Conservation (phyloP, 345 rosid genomes). For the Draba incana region DNA sequence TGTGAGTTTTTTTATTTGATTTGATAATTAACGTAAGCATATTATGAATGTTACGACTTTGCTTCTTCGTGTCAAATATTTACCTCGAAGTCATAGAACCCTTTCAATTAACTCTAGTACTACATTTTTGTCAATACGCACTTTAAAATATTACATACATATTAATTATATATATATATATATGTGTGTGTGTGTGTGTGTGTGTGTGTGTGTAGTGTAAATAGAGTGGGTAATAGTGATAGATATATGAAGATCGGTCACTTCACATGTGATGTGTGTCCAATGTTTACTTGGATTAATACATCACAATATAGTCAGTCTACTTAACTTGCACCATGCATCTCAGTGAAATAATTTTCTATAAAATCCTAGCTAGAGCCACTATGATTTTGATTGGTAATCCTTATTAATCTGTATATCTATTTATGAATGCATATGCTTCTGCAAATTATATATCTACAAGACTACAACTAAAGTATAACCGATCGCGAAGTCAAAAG, state of each 20-base stretch:
- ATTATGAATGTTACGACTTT: slow-evolving; percentile 27
- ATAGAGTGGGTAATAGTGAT: slow-evolving; percentile 1
- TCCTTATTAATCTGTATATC: background rate
- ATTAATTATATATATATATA: slow-evolving; percentile 8
- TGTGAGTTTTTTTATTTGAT: slow-evolving; percentile 24
- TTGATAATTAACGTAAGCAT: slow-evolving; percentile 3
- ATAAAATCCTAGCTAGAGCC: background rate
- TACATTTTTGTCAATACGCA: background rate
- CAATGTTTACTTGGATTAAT: slow-evolving; percentile 7
- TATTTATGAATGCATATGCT: background rate
- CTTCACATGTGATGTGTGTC: slow-evolving; percentile 12
- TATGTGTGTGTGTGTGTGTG: too few relatives aligned
- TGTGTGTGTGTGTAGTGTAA: background rate
- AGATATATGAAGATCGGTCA: background rate
- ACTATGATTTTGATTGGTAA: background rate
- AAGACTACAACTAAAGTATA: background rate
- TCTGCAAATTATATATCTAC: background rate
- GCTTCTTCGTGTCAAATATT: slow-evolving; percentile 32
- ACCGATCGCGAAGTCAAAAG: slow-evolving; percentile 16
- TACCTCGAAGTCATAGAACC: slow-evolving; percentile 2
- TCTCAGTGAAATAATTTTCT: background rate
- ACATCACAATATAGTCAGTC: background rate
- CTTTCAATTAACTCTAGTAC: background rate
- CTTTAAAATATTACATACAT: background rate
- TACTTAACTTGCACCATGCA: slow-evolving; percentile 5